Conservation (phyloP, 2,329 filamentous ascomycete genomes). For the Penicillium occitanis region DNA sequence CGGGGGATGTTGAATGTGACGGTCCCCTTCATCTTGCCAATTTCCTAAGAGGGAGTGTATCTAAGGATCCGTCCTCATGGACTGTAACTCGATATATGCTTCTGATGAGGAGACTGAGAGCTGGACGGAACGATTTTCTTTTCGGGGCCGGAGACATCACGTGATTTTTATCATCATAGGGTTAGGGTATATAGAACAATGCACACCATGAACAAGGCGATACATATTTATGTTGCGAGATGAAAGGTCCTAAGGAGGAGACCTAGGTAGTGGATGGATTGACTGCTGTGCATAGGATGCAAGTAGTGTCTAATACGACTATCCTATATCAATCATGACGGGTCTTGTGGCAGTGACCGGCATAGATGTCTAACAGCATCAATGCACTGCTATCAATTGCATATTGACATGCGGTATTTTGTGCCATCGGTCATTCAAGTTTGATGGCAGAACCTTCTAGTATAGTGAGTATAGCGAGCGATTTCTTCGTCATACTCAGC, state of each 20-base stretch:
- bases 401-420: neutral
- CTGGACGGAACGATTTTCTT: neutral
- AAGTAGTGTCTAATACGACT: neutral
- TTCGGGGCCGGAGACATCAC: neutral
- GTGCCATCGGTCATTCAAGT: neutral
- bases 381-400: neutral
- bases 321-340: neutral
- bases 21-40: neutral
- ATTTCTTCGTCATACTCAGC: conserved; percentile 40
- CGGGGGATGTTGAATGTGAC: conserved; percentile 53
- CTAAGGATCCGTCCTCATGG: neutral
- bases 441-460: neutral
- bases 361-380: neutral
- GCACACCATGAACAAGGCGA: neutral
- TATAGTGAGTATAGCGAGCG: neutral
- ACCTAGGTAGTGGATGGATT: neutral
- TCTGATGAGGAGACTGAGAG: neutral
- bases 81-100: neutral
- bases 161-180: neutral
- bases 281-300: neutral
- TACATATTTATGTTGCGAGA: neutral
- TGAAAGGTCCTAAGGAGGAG: neutral
- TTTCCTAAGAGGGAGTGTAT: no score
- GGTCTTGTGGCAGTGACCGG: neutral
- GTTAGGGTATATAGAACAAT: neutral